phyloP scores from a whole-genome alignment of 2,329 filamentous ascomycete genomes.

The Penicillium sp. region DNA sequence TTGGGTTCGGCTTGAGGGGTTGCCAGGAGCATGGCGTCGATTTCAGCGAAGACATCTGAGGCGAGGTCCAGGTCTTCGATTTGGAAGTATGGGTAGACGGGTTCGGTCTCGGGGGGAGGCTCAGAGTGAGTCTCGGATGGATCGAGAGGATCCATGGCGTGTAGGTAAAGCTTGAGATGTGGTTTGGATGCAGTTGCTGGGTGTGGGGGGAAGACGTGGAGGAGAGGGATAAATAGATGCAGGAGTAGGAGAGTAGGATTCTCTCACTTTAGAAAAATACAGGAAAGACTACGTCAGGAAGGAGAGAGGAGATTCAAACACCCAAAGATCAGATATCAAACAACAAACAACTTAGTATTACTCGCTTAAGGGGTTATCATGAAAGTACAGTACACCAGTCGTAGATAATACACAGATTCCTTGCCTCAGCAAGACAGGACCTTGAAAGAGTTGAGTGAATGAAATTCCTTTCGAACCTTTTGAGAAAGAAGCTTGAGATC shows the following conservation, averaged over 20 bases:
- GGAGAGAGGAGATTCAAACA: background rate
- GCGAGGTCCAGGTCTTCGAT: background rate
- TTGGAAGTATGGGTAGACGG: background rate
- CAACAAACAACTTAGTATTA: background rate
- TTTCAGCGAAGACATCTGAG: background rate
- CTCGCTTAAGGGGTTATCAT: background rate
- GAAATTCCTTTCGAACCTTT: too few relatives aligned
- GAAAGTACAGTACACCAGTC: background rate
- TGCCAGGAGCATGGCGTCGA: background rate
- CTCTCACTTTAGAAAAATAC: background rate
- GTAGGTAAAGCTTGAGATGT: background rate
- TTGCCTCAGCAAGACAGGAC: background rate
- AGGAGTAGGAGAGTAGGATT: background rate
- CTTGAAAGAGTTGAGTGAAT: background rate
- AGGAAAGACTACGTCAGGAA: background rate
- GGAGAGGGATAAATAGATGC: background rate
- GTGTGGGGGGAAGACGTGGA: background rate
- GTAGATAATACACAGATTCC: slow-evolving; percentile 4
- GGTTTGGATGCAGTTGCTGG: too few relatives aligned
- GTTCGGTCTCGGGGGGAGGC: background rate
- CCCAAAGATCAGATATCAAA: background rate
- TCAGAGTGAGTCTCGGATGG: background rate
- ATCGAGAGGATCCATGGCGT: background rate
- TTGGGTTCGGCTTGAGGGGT: background rate
- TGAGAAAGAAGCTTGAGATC: too few relatives aligned